Conservation (phyloP, 2,329 filamentous ascomycete species). For the Ilyonectria mors-panacis region DNA sequence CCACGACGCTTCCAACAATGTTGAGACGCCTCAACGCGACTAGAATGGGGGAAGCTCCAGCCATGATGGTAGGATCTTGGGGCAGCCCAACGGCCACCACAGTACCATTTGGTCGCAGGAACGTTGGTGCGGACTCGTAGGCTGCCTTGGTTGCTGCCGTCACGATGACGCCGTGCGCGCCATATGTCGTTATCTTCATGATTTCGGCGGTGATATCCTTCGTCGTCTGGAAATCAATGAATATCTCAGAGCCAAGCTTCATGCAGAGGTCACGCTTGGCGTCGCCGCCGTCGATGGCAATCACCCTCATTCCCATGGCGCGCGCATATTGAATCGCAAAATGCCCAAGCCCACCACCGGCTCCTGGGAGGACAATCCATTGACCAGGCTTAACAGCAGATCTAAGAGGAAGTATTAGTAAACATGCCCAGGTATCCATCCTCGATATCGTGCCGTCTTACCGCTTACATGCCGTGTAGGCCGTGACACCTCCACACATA, state of each 20-base stretch:
- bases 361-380: conserved; percentile 85
- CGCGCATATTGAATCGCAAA: conserved; percentile 87
- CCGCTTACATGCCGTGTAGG: conserved; percentile 88
- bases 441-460: conserved; percentile 4
- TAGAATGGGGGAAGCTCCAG: conserved; percentile 38
- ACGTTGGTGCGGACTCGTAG: conserved; percentile 92
- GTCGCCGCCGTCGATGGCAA: conserved; percentile 85
- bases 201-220: conserved; percentile 86
- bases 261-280: conserved; percentile 81
- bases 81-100: conserved; percentile 90
- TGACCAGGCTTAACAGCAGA: conserved; percentile 80
- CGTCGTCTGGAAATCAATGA: conserved; percentile 82
- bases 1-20: conserved; percentile 44
- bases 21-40: conserved; percentile 40
- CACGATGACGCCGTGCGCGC: conserved; percentile 87
- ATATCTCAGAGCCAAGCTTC: conserved; percentile 77
- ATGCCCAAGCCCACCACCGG: conserved; percentile 84
- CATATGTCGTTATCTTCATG: conserved; percentile 78
- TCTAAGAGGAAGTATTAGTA: neutral
- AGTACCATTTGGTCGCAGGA: conserved; percentile 83
- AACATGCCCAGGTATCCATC: neutral
- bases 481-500: conserved; percentile 85
- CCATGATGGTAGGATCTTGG: conserved; percentile 37
- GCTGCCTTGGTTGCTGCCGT: conserved; percentile 88
- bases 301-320: conserved; percentile 85